phyloP scores from a whole-genome alignment of 768 basidiomycete genomes.

The Amanita rubescens region DNA sequence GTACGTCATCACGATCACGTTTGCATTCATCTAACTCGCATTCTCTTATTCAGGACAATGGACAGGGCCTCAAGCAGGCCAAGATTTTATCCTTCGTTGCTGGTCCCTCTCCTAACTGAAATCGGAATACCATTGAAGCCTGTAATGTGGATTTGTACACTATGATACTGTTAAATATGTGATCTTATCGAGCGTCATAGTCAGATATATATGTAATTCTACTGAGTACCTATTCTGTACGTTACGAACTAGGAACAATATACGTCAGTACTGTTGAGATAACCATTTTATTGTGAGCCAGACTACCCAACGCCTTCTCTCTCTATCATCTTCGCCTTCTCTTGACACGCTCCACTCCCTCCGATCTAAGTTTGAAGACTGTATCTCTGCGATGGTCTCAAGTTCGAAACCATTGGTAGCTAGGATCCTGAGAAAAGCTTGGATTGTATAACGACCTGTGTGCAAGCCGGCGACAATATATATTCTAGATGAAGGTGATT shows the following conservation, averaged over 20 bases:
- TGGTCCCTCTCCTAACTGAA: background rate
- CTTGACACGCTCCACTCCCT: slow-evolving; percentile 48
- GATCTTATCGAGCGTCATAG: background rate
- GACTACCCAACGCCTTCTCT: slow-evolving; percentile 64
- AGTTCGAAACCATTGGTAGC: slow-evolving; percentile 35
- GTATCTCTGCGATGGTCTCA: slow-evolving; percentile 40
- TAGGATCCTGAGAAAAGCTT: slow-evolving; percentile 45
- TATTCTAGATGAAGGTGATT: slow-evolving; percentile 36
- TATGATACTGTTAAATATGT: background rate
- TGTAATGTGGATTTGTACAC: background rate
- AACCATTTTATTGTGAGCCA: slow-evolving; percentile 55
- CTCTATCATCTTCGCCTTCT: slow-evolving; percentile 56
- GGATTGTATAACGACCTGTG: slow-evolving; percentile 67
- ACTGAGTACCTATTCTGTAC: background rate
- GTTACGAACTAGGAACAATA: background rate
- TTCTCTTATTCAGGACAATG: slow-evolving; percentile 26
- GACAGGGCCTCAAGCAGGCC: slow-evolving; percentile 30
- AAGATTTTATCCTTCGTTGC: slow-evolving; percentile 43
- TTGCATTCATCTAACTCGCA: background rate
- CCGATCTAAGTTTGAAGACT: slow-evolving; percentile 28
- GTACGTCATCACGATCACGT: slow-evolving; percentile 25
- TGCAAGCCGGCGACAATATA: slow-evolving; percentile 71
- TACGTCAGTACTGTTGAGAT: background rate
- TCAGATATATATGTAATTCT: background rate
- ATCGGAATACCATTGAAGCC: background rate